A percentile compares a stretch with the other conserved stretches of the same genome.
Evolutionary conservation across 179 eudicot species (phyloP).

Genomic region (Vitellaria paradoxa): DNA sequence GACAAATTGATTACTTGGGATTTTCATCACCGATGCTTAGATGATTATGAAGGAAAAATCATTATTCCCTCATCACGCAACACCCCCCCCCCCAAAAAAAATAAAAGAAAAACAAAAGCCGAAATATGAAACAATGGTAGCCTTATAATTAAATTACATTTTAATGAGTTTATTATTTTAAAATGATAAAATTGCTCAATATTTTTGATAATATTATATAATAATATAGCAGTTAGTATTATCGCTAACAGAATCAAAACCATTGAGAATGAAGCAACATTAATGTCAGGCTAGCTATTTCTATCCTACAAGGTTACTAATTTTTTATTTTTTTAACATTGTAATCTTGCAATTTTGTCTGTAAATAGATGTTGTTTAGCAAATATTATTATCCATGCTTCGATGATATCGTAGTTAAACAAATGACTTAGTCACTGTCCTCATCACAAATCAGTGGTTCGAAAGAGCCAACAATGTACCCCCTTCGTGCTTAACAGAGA

Average conservation of each 20-base stretch:
- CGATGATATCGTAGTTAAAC: slow-evolving; percentile 3
- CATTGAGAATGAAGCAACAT: neutral
- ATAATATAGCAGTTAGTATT: neutral
- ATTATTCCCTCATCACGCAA: too few relatives aligned
- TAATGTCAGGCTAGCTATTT: neutral
- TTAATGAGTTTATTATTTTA: too few relatives aligned
- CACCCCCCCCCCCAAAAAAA: too few relatives aligned
- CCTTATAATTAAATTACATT: too few relatives aligned
- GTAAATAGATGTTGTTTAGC: neutral
- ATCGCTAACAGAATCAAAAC: neutral
- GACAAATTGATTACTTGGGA: too few relatives aligned
- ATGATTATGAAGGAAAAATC: too few relatives aligned
- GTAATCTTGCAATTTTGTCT: neutral
- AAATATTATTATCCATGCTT: neutral
- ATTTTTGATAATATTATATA: neutral
- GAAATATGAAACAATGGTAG: too few relatives aligned
- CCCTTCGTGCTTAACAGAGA: too few relatives aligned
- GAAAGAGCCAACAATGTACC: neutral
- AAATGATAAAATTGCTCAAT: too few relatives aligned
- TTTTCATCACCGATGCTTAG: too few relatives aligned
- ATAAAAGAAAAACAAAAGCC: too few relatives aligned
- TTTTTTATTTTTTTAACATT: neutral
- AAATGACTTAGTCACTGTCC: neutral
- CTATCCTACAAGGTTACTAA: neutral
- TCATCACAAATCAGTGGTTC: neutral